phyloP scores from a whole-genome alignment of 495 filamentous ascomycete genomes.

The Chaetomidium leptoderma region DNA sequence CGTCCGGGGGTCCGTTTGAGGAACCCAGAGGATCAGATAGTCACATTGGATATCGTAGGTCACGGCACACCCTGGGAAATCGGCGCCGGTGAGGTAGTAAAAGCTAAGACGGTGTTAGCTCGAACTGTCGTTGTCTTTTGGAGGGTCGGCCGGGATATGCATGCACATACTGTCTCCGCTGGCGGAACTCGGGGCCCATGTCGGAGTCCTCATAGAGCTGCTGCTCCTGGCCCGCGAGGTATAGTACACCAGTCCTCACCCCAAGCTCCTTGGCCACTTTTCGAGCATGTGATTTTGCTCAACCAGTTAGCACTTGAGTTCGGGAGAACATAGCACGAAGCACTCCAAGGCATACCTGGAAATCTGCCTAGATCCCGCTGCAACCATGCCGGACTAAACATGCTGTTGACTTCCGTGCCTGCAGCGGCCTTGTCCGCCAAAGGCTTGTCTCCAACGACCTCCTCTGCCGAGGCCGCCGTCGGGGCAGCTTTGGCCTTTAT shows the following conservation, averaged over 20 bases:
- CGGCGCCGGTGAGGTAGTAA: slow-evolving; percentile 60
- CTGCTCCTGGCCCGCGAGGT: slow-evolving; percentile 50
- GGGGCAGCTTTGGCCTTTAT: background rate
- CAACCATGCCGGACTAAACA: slow-evolving; percentile 16
- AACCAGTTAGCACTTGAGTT: background rate
- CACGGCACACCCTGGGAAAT: slow-evolving; percentile 57
- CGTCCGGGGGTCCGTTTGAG: slow-evolving; percentile 49
- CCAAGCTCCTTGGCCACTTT: slow-evolving; percentile 65
- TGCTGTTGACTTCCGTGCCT: slow-evolving; percentile 1
- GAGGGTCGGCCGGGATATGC: background rate
- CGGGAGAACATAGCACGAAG: background rate
- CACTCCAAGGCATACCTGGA: slow-evolving; percentile 22
- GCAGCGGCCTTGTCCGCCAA: background rate
- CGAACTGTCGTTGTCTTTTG: background rate
- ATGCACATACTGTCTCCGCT: slow-evolving; percentile 53
- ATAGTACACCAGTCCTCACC: slow-evolving; percentile 58
- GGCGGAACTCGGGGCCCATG: slow-evolving; percentile 55
- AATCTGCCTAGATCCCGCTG: slow-evolving; percentile 26
- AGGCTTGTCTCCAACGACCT: no score
- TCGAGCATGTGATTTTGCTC: slow-evolving; percentile 77
- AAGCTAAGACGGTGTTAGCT: slow-evolving; percentile 41
- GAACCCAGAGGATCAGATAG: slow-evolving; percentile 57
- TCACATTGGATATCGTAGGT: slow-evolving; percentile 60
- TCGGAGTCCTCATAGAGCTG: slow-evolving; percentile 57
- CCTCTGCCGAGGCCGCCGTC: no score